Base-by-base conservation (phyloP, 2,329 filamentous ascomycete species). In the Penicillium sp. region DNA sequence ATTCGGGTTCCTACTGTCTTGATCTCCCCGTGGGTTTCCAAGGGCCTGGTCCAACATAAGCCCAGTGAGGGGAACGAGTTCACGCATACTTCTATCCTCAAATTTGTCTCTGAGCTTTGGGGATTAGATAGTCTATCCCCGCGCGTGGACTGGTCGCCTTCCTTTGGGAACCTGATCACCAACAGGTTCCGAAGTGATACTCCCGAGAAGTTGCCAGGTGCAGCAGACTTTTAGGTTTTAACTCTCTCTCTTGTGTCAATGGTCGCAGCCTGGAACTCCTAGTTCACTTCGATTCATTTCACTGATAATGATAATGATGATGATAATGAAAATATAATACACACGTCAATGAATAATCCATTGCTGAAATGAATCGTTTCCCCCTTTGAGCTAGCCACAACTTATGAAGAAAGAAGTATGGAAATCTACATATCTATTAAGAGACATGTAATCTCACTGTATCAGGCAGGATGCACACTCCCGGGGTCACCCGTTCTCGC, bases 41-140 rank as follows among this genome's bases (percentile, higher is more conserved):
- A 75, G 58, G 79, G 74, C 0, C 19, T 71, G 1, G 70, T 81
- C 8, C 78, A 81, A 67, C 71, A 74, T 17, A 67, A 69, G 51
- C 76, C 74, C 8, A 54, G 33, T 75, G 64, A 71, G 9, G 67
- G 69, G 2, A 75, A 74, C 21, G 74, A 78, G 37, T 81, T 80
- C 64, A 76, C 74, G 4, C 77, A 78, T 52, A 79, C 77, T 4
- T 77, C 74, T 4, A 77, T 81, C 48, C 67, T 81, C 12, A 74
- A 73, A 56, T 77, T 75, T 25, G 63, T 80, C 25, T 70, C 74
- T 27, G 72, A 79, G 50, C 72, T 81, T 21, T 81, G 77, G 73
- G 75, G 68, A 38, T 67, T 79, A 63, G 74, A 71, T 19, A 68
- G 68, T 15, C 71, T 76, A 51, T 77, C 72, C 8, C 72, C 71